Evolutionary conservation across 192 early-diverging fungal species (phyloP).

Genomic region (Podila clonocystis): DNA sequence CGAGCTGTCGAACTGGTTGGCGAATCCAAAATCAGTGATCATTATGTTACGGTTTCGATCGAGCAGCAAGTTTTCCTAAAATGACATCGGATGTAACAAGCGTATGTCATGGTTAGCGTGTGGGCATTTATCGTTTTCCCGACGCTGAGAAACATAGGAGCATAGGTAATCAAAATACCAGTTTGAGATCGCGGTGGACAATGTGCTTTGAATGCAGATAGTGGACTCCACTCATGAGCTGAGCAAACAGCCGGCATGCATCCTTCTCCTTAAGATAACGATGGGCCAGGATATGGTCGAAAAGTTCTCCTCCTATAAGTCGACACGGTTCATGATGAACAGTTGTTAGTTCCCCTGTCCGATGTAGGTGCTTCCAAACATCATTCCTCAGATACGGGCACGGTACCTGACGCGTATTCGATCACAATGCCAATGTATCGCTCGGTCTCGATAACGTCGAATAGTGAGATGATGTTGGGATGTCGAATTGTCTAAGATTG

Average conservation of each 20-base stretch:
- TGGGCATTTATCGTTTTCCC: neutral
- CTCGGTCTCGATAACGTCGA: constrained; percentile 97
- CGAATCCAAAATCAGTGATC: constrained; percentile 99
- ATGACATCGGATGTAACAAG: no score
- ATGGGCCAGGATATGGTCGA: constrained; percentile 97
- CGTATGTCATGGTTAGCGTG: no score
- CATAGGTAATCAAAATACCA: constrained; percentile 60
- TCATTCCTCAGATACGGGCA: neutral
- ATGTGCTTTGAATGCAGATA: constrained; percentile 95
- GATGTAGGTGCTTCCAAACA: constrained; percentile 26
- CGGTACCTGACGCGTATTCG: constrained; percentile 91
- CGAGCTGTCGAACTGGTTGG: constrained; percentile 84
- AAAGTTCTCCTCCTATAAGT: constrained; percentile 87
- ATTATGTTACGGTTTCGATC: constrained; percentile 93
- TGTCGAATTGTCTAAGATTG: constrained; percentile 80
- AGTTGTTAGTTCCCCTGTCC: no score
- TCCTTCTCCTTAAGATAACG: constrained; percentile 95
- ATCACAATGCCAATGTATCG: constrained; percentile 97
- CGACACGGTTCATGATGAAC: neutral
- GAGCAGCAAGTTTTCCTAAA: constrained; percentile 91
- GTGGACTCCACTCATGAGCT: constrained; percentile 90
- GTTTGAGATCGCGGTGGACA: constrained; percentile 97
- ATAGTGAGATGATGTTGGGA: constrained; percentile 90
- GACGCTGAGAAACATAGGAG: neutral
- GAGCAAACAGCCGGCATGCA: constrained; percentile 91